phyloP scores from a whole-genome alignment of 2,329 filamentous ascomycete genomes.

The Daldinia sp. region DNA sequence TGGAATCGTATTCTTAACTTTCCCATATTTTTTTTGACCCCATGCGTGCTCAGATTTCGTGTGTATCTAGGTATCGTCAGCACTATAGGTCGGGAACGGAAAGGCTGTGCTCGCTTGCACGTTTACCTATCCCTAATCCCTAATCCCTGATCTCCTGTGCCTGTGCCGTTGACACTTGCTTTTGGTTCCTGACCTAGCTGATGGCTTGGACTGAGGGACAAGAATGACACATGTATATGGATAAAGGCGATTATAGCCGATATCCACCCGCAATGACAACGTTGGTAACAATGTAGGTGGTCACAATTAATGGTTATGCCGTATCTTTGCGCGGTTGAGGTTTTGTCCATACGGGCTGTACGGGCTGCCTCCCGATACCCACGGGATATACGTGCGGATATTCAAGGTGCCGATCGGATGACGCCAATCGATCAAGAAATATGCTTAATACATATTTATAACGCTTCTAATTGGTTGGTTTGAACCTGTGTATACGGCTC shows the following conservation, averaged over 20 bases:
- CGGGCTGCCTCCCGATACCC: conserved; percentile 31
- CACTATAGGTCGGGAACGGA: conserved; percentile 23
- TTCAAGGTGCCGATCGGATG: neutral
- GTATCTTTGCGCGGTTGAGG: neutral
- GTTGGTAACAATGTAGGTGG: neutral
- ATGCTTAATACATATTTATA: neutral
- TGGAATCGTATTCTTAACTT: conserved; percentile 6
- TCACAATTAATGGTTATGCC: neutral
- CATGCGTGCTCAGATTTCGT: conserved; percentile 9
- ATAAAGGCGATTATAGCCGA: conserved; percentile 30
- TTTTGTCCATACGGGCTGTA: conserved; percentile 8
- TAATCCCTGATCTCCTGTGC: conserved; percentile 14
- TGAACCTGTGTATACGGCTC: neutral
- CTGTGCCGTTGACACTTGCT: conserved; percentile 19
- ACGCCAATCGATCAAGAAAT: conserved; percentile 1
- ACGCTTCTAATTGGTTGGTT: neutral
- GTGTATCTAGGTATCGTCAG: conserved; percentile 28
- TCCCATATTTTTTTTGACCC: conserved; percentile 1
- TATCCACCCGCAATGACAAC: no score
- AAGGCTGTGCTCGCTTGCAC: conserved; percentile 33
- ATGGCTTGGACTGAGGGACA: neutral
- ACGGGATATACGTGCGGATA: neutral
- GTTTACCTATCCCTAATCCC: conserved; percentile 2
- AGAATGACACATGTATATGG: neutral
- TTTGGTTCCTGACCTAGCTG: conserved; percentile 13